Percentiles rank a stretch among this genome's conserved stretches.
These are phyloP conservation scores for Akanthomyces dipterigenus DNA, from an alignment of 2,329 filamentous ascomycete genomes.

Conservation along the genomic window DNA sequence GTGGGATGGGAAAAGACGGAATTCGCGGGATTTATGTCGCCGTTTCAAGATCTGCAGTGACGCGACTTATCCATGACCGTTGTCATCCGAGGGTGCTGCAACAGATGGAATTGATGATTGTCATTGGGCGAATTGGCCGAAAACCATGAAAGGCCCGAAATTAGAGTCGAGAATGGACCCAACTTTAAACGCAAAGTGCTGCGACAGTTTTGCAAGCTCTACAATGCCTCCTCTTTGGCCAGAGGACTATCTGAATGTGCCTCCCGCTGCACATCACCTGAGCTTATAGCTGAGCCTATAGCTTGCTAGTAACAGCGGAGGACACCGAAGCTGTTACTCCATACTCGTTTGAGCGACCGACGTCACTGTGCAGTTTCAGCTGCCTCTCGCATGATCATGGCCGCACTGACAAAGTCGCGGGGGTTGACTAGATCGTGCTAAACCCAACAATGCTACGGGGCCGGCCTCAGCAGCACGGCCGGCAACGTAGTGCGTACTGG, in stretches of 20 bases:
- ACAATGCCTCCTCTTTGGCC: not conserved
- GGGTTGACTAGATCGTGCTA: not conserved
- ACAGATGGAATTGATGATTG: not conserved
- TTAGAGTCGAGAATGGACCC: not conserved
- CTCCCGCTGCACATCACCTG: not conserved
- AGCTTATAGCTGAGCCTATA: not conserved
- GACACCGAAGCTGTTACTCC: not conserved
- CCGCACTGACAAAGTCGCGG: slow-evolving; percentile 4
- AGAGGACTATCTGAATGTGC: not conserved
- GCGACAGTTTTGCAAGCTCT: not conserved
- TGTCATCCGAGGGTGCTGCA: not conserved
- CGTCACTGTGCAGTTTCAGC: slow-evolving; percentile 1
- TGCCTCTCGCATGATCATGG: not conserved
- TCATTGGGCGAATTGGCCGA: not conserved
- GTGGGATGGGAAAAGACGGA: not conserved
- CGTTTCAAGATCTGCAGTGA: not conserved
- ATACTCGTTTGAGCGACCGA: not conserved
- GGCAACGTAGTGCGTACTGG: not conserved
- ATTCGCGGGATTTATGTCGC: not conserved
- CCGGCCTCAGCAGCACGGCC: not conserved
- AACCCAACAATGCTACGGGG: not conserved
- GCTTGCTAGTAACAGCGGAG: not conserved
- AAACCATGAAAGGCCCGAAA: not conserved
- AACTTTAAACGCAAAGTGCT: not conserved
- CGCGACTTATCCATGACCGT: not conserved